phyloP scores from a whole-genome alignment of 2,329 filamentous ascomycete species.

The Sclerotinia sclerotiorum region DNA sequence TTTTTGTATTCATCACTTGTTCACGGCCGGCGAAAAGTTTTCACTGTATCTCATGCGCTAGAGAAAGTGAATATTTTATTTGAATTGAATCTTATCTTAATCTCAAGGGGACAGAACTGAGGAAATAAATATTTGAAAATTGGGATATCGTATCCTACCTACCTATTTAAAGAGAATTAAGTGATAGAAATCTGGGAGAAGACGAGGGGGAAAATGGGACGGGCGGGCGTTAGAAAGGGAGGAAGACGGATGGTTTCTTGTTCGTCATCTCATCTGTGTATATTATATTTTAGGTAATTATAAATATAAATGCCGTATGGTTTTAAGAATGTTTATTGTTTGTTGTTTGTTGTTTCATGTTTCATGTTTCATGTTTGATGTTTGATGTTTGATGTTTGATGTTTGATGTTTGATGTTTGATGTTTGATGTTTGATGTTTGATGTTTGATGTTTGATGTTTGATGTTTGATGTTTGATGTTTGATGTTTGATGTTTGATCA shows the following conservation, averaged over 20 bases:
- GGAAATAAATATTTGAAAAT: neutral
- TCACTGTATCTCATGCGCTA: neutral
- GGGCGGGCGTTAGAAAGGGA: neutral
- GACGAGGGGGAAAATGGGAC: neutral
- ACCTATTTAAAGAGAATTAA: neutral
- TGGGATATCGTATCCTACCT: neutral
- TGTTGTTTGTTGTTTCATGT: too few relatives aligned
- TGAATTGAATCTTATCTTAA: neutral
- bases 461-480: too few relatives aligned
- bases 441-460: too few relatives aligned
- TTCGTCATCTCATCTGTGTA: neutral
- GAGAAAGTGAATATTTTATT: neutral
- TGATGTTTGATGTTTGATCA: neutral
- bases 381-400: too few relatives aligned
- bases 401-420: too few relatives aligned
- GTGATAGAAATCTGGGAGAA: neutral
- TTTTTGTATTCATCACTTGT: neutral
- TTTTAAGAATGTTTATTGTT: neutral
- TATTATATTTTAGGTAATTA: conserved; percentile 13
- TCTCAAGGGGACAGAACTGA: neutral
- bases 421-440: too few relatives aligned
- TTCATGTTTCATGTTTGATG: too few relatives aligned
- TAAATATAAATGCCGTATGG: conserved; percentile 1
- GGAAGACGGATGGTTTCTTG: neutral
- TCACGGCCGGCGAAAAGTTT: neutral